Conservation (phyloP, 768 basidiomycete genomes). For the Leccinum obscurum region DNA sequence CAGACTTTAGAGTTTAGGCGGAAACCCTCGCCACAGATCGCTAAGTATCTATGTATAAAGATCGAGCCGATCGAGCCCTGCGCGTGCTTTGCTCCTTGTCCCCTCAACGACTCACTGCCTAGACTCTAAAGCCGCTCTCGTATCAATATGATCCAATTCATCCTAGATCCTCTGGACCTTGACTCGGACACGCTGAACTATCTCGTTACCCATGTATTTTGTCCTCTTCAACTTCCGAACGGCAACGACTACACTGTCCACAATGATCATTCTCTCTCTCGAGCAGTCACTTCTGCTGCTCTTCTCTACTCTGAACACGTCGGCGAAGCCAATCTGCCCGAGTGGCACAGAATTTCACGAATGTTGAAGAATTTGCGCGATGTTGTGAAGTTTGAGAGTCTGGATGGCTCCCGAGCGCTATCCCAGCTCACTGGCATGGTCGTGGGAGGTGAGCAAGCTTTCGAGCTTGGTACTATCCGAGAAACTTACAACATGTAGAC, state of each 20-base stretch:
- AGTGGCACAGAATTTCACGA: neutral
- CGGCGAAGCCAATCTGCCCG: neutral
- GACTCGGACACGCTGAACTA: conserved; percentile 19
- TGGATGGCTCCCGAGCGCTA: conserved; percentile 5
- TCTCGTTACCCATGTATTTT: conserved; percentile 40
- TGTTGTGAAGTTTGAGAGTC: conserved; percentile 6
- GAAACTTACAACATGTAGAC: conserved; percentile 27
- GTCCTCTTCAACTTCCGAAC: conserved; percentile 41
- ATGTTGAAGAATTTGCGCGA: neutral
- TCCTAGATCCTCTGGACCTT: neutral
- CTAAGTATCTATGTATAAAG: neutral
- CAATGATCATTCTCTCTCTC: conserved; percentile 29
- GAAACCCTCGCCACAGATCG: neutral
- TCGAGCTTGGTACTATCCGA: neutral
- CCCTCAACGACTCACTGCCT: neutral
- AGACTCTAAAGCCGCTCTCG: too few relatives aligned
- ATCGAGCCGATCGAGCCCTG: neutral
- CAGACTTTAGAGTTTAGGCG: neutral
- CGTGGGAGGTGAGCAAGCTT: conserved; percentile 5
- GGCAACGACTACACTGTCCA: conserved; percentile 25
- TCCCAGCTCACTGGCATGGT: conserved; percentile 11
- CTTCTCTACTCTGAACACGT: conserved; percentile 9
- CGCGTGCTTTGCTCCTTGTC: neutral
- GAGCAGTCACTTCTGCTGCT: conserved; percentile 21
- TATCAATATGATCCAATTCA: neutral